Percentiles rank a stretch among this genome's conserved stretches.
These are phyloP conservation scores for Trichoderma cornu-damae DNA, from an alignment of 2,329 filamentous ascomycete genomes.

Conservation along the genomic window DNA sequence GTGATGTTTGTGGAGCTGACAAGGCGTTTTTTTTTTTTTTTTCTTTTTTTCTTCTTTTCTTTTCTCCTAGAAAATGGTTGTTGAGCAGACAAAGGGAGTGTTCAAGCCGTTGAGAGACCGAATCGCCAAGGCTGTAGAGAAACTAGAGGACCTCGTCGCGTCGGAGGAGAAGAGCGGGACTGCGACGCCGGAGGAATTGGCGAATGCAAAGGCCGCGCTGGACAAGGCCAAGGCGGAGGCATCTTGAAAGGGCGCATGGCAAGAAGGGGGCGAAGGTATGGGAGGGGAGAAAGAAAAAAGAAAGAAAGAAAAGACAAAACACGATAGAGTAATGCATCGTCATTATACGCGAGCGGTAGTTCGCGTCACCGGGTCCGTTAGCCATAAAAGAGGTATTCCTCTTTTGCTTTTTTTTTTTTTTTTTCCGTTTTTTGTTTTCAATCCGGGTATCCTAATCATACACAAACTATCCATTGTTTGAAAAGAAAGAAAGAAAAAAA, in stretches of 20 bases:
- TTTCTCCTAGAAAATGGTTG: conserved; percentile 63
- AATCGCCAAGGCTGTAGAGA: conserved; percentile 65
- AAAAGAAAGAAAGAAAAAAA: too few species aligned
- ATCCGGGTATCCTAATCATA: conserved; percentile 23
- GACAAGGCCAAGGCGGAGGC: conserved; percentile 41
- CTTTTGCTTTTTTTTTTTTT: background rate
- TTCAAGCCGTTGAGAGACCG: conserved; percentile 67
- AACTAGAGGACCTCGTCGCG: conserved; percentile 72
- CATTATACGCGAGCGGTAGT: background rate
- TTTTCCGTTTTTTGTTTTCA: background rate
- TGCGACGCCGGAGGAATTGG: conserved; percentile 44
- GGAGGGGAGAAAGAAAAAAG: background rate
- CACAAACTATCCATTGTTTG: conserved; percentile 17
- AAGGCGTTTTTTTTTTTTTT: conserved; percentile 5
- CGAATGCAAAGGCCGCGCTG: conserved; percentile 51
- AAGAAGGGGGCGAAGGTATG: too few species aligned
- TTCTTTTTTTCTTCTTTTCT: background rate
- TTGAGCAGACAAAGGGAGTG: conserved; percentile 83
- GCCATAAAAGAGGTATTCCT: background rate
- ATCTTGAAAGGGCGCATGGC: background rate
- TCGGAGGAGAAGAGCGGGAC: conserved; percentile 46
- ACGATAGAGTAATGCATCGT: background rate
- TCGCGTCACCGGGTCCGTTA: background rate
- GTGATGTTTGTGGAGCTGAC: background rate
- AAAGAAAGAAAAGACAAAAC: background rate